A percentile compares a stretch with the other conserved stretches of the same genome.
Evolutionary conservation across 78 protist genomes (phyloP).

Genomic region (Dictyostelium firmibasis): DNA sequence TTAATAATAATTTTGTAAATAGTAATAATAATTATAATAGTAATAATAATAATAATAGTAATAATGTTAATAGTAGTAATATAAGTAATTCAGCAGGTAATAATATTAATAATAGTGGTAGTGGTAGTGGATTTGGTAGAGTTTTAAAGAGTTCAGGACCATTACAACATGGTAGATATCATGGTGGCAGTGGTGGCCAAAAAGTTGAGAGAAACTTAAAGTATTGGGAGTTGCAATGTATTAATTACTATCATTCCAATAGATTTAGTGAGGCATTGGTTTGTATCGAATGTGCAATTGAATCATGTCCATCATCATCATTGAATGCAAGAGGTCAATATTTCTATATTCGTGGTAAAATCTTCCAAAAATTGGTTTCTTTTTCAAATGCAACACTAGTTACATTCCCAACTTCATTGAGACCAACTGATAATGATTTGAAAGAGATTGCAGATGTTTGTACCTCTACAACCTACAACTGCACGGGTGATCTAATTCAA

Average conservation of each 20-base stretch:
- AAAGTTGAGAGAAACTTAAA: conserved; percentile 58
- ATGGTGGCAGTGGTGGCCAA: conserved; percentile 39
- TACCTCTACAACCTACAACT: conserved; percentile 25
- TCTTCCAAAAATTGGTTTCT: conserved; percentile 61
- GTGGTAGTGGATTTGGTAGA: neutral
- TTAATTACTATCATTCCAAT: conserved; percentile 53
- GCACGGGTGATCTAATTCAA: conserved; percentile 77
- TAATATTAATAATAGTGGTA: neutral
- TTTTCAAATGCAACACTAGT: conserved; percentile 60
- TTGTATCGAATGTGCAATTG: conserved; percentile 77
- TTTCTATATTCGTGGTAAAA: conserved; percentile 73
- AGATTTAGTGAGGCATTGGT: conserved; percentile 45
- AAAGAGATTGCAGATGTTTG: conserved; percentile 26
- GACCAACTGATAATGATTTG: conserved; percentile 57
- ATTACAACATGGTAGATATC: neutral
- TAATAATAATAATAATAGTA: neutral
- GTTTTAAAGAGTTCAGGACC: neutral
- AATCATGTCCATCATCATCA: conserved; percentile 47
- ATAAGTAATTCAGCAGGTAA: neutral
- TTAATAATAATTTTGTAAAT: neutral
- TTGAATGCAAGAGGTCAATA: conserved; percentile 69
- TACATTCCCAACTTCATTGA: conserved; percentile 65
- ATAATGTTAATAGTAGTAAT: neutral
- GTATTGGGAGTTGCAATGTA: conserved; percentile 63
- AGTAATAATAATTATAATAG: neutral